phyloP scores from a whole-genome alignment of 192 early-diverging fungal genomes.

The Coemansia sp. region DNA sequence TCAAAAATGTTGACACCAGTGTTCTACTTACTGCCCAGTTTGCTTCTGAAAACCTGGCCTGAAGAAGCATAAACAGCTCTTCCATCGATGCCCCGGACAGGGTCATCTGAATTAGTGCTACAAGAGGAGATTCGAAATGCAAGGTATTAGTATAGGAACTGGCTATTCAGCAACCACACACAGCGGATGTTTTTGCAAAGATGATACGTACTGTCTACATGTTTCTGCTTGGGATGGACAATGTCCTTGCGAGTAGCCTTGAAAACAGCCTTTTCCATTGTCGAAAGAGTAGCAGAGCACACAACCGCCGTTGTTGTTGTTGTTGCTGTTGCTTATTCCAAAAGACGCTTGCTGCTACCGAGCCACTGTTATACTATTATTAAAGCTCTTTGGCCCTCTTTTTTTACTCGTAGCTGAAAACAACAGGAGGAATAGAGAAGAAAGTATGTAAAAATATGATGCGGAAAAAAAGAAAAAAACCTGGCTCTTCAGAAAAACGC shows the following conservation, averaged over 20 bases:
- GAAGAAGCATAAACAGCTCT: conserved; percentile 54
- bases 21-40: conserved; percentile 53
- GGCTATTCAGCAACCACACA: background rate
- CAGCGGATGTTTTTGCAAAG: background rate
- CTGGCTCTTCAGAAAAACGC: no score
- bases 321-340: background rate
- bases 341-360: no score
- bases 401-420: no score
- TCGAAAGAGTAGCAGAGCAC: background rate
- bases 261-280: conserved; percentile 58
- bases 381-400: no score
- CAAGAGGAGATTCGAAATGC: conserved; percentile 1
- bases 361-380: no score
- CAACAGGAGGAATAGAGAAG: no score
- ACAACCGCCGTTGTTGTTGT: background rate
- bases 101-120: conserved; percentile 57
- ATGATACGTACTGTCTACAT: conserved; percentile 54
- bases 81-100: conserved; percentile 50
- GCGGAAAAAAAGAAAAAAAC: no score
- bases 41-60: conserved; percentile 55
- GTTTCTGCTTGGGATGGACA: conserved; percentile 57
- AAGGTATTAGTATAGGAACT: background rate
- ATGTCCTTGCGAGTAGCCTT: conserved; percentile 58
- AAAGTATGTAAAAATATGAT: no score
- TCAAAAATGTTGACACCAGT: background rate